Conservation (phyloP, 108 stramenopile genomes). For the Nannochloropsis oceanica region DNA sequence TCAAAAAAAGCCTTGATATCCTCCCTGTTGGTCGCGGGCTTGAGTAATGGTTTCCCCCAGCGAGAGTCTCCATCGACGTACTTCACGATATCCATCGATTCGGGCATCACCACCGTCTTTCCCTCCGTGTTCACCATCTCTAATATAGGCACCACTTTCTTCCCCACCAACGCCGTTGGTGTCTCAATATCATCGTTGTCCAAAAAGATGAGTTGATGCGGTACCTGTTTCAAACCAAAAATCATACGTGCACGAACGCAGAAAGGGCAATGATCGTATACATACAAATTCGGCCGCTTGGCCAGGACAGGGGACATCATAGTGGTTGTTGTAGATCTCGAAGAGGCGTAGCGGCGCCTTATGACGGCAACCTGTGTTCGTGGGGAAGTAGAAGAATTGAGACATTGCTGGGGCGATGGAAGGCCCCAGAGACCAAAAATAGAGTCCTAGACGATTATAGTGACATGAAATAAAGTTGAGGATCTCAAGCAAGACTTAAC, state of each 20-base stretch:
- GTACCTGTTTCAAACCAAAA: constrained; percentile 75
- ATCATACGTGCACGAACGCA: constrained; percentile 85
- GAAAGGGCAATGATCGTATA: constrained; percentile 95
- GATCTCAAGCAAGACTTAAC: too few species aligned
- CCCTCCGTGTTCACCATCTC: constrained; percentile 25
- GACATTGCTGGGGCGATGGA: too few species aligned
- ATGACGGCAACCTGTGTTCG: too few species aligned
- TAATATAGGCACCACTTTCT: constrained; percentile 89
- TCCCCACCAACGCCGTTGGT: constrained; percentile 76
- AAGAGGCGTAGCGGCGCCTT: neutral
- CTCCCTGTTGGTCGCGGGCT: constrained; percentile 55
- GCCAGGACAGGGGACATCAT: neutral
- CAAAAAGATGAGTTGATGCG: constrained; percentile 65
- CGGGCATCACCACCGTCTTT: constrained; percentile 49
- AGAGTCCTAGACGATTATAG: too few species aligned
- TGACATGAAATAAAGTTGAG: too few species aligned
- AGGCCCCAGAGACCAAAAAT: too few species aligned
- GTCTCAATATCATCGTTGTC: constrained; percentile 80
- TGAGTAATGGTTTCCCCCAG: constrained; percentile 62
- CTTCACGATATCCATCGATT: constrained; percentile 83
- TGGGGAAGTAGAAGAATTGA: too few species aligned
- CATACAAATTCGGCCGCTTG: constrained; percentile 53
- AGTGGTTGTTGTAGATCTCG: neutral
- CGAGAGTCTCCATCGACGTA: constrained; percentile 64
- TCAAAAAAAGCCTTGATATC: constrained; percentile 70